Base-by-base conservation (phyloP, 2,329 filamentous ascomycete genomes). In the Xylaria sp. region DNA sequence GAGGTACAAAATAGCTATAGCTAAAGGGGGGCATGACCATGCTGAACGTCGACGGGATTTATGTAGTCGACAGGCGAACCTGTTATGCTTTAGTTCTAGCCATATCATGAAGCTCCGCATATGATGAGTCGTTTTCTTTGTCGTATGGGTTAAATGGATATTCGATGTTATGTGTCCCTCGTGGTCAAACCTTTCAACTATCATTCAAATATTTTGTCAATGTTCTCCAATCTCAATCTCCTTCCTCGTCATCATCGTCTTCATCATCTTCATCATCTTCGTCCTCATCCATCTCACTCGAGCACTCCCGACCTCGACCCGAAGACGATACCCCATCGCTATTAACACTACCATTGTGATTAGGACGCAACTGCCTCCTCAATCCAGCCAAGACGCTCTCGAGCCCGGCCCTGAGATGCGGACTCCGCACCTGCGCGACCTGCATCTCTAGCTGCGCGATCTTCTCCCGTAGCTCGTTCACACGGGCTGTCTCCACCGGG, bases 351-450 rank as follows among this genome's bases (percentile, higher is more conserved):
- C 45, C 45, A 4, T 56, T 28, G 6, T 36, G 43, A 43, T 45
- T 23, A 32, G 25, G 7, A 30, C 60, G 72, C 9, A 78, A 52
- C 53, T 78, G 74, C 28, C 55, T 73, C 20, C 66, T 72, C 12
- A 79, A 43, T 0, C 73, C 73, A 1, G 67, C 73, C 13, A 79
- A 64, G 9, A 79, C 73, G 2, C 66, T 53, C 43, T 69, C 63
- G n/a, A 80, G 70, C 18, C 77, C 76, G 7, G 63, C 59, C 45
- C 65, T 73, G 2, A 80, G 63, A 41, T 78, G 77, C n/a, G 71
- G 70, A 25, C 66, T 77, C 13, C 63, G 58, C 4, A 74, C 73
- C 59, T 76, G 75, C 10, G 66, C 52, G 4, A 72, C 61, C 20
- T 73, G 75, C 0, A 71, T 23, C 60, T 78, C 74, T 9, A 79